These are phyloP conservation scores for Starmerella asiatica DNA, from an alignment of 805 yeast genomes.

Conservation along the genomic window DNA sequence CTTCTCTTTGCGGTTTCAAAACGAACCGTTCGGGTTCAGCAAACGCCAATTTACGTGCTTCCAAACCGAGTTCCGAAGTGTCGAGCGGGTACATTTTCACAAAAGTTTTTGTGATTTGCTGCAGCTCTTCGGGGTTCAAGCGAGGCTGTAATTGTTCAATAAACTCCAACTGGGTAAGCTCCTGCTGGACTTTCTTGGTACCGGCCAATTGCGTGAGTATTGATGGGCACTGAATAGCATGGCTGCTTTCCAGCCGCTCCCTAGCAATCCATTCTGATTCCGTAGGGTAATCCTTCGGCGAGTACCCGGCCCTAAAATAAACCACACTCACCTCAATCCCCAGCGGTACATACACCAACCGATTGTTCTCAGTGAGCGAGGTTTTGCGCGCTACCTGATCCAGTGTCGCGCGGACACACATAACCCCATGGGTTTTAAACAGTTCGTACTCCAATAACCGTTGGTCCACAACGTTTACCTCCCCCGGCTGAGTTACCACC, in stretches of 20 bases:
- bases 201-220: slow-evolving; percentile 83
- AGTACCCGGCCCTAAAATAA: slow-evolving; percentile 80
- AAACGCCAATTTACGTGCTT: slow-evolving; percentile 55
- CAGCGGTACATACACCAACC: slow-evolving; percentile 40
- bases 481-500: slow-evolving; percentile 71
- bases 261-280: slow-evolving; percentile 70
- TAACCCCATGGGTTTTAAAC: slow-evolving; percentile 41
- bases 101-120: slow-evolving; percentile 43
- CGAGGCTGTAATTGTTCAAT: slow-evolving; percentile 37
- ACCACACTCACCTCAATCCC: slow-evolving; percentile 72
- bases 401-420: slow-evolving; percentile 53
- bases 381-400: slow-evolving; percentile 40
- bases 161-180: slow-evolving; percentile 45
- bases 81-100: slow-evolving; percentile 83
- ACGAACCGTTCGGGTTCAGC: slow-evolving; percentile 61
- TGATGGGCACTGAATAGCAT: slow-evolving; percentile 86
- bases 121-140: slow-evolving; percentile 21
- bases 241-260: slow-evolving; percentile 51
- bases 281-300: slow-evolving; percentile 61
- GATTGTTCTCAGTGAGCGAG: slow-evolving; percentile 24
- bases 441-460: slow-evolving; percentile 65
- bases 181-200: slow-evolving; percentile 84
- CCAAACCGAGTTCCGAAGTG: slow-evolving; percentile 43
- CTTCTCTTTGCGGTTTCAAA: slow-evolving; percentile 95
- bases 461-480: slow-evolving; percentile 86